A percentile compares a stretch with the other conserved stretches of the same genome.
phyloP scores from a whole-genome alignment of 768 basidiomycete species.

The Sutorius australiensis region DNA sequence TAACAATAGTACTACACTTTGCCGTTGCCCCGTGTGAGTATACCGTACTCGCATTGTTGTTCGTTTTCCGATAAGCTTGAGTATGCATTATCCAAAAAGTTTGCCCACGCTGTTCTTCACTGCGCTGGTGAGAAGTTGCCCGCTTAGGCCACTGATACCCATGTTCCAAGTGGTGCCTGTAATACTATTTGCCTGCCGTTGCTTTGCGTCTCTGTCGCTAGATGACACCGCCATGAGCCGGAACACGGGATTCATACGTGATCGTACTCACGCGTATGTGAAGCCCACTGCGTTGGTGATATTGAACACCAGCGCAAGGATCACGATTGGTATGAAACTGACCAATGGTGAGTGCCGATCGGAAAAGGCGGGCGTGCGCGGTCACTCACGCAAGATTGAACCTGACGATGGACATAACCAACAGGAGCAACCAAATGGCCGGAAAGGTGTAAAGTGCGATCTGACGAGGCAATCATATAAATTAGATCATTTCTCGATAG shows the following conservation, averaged over 20 bases:
- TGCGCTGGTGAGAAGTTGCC: slow-evolving; percentile 76
- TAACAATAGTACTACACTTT: slow-evolving; percentile 28
- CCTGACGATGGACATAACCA: slow-evolving; percentile 87
- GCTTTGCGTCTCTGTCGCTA: slow-evolving; percentile 90
- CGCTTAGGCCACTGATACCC: slow-evolving; percentile 78
- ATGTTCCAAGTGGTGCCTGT: slow-evolving; percentile 68
- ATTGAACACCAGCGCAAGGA: slow-evolving; percentile 94
- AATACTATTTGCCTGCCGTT: slow-evolving; percentile 79
- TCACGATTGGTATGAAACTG: slow-evolving; percentile 93
- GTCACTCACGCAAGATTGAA: slow-evolving; percentile 76
- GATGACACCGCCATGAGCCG: slow-evolving; percentile 10
- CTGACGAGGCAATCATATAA: slow-evolving; percentile 36
- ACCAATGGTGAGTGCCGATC: slow-evolving; percentile 8
- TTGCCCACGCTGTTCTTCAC: slow-evolving; percentile 79
- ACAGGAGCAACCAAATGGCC: slow-evolving; percentile 77
- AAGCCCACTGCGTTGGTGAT: slow-evolving; percentile 94
- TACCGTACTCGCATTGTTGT: slow-evolving; percentile 8
- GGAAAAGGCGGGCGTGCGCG: neutral
- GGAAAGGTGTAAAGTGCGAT: slow-evolving; percentile 90
- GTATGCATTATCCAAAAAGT: slow-evolving; percentile 52
- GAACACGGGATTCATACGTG: slow-evolving; percentile 1
- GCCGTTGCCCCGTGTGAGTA: slow-evolving; percentile 3
- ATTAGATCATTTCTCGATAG: slow-evolving; percentile 12
- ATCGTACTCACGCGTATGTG: slow-evolving; percentile 76
- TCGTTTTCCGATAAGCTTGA: slow-evolving; percentile 7